A percentile compares a stretch with the other conserved stretches of the same genome.
phyloP scores from a whole-genome alignment of 202 grass and related monocot genomes.

The Bolboschoenoplectus hybrid region DNA sequence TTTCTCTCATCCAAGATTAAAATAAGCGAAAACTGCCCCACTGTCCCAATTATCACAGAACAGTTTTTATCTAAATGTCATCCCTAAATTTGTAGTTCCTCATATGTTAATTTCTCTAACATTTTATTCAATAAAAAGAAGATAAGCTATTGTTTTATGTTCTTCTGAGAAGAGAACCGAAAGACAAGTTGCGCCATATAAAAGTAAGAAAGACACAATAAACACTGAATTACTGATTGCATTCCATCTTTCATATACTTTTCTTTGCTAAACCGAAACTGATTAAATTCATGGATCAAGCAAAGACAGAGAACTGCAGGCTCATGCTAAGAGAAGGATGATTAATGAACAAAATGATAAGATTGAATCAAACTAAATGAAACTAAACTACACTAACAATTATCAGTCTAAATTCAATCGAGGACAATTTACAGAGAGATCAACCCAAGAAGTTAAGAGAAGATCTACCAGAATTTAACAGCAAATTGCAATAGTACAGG shows the following conservation, averaged over 20 bases:
- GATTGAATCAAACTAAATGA: constrained; percentile 20
- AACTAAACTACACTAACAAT: constrained; percentile 28
- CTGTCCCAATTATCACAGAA: not conserved
- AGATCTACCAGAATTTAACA: constrained; percentile 26
- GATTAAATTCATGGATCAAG: constrained; percentile 11
- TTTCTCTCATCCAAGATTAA: not conserved
- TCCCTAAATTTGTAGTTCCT: not conserved
- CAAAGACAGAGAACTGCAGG: not conserved
- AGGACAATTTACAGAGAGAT: constrained; percentile 30
- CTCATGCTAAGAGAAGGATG: not conserved
- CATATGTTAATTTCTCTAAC: not conserved
- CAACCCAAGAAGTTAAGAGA: constrained; percentile 13
- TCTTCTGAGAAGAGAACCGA: not conserved
- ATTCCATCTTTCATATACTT: not conserved
- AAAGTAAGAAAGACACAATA: not conserved
- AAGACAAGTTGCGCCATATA: not conserved
- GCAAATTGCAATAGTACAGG: constrained; percentile 9
- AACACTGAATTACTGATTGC: not conserved
- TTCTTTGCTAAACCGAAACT: not conserved
- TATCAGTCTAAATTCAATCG: constrained; percentile 17
- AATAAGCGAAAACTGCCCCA: not conserved
- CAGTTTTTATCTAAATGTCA: not conserved
- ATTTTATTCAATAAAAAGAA: constrained; percentile 8
- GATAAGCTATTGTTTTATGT: not conserved
- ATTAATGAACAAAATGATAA: constrained; percentile 4